Evolutionary conservation across 208 protist genomes (phyloP).

Genomic region (Trypanosoma vivax): DNA sequence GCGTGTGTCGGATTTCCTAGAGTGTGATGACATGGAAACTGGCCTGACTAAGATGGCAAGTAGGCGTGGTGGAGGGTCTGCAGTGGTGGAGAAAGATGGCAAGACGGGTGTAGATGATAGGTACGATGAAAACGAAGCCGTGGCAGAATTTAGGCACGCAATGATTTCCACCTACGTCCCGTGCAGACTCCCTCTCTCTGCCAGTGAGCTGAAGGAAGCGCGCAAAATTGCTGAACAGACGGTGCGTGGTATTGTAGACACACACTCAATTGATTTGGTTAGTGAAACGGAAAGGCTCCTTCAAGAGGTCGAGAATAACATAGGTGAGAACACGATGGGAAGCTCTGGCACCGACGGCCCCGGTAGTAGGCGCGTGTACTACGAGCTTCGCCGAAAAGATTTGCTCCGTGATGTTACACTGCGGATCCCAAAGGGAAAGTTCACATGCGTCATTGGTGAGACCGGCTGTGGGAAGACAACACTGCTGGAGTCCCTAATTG

Average conservation of each 20-base stretch:
- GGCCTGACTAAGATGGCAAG: not conserved
- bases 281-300: too few species aligned
- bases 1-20: conserved; percentile 70
- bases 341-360: not conserved
- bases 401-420: conserved; percentile 43
- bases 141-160: conserved; percentile 10
- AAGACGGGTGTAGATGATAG: not conserved
- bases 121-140: not conserved
- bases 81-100: too few species aligned
- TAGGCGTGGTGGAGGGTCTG: not conserved
- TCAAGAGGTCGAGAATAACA: not conserved
- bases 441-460: conserved; percentile 59
- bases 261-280: not conserved
- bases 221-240: not conserved
- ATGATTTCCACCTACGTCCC: conserved; percentile 10
- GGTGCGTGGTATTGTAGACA: not conserved
- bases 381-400: conserved; percentile 27
- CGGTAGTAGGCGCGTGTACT: conserved; percentile 7
- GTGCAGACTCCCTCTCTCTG: conserved; percentile 10
- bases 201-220: not conserved
- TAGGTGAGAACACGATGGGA: not conserved
- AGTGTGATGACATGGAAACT: conserved; percentile 27
- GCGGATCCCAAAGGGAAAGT: conserved; percentile 37
- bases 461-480: conserved; percentile 81
- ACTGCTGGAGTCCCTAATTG: conserved; percentile 32